Conservation (phyloP, 2,329 filamentous ascomycete genomes). For the Beauveria caledonica region DNA sequence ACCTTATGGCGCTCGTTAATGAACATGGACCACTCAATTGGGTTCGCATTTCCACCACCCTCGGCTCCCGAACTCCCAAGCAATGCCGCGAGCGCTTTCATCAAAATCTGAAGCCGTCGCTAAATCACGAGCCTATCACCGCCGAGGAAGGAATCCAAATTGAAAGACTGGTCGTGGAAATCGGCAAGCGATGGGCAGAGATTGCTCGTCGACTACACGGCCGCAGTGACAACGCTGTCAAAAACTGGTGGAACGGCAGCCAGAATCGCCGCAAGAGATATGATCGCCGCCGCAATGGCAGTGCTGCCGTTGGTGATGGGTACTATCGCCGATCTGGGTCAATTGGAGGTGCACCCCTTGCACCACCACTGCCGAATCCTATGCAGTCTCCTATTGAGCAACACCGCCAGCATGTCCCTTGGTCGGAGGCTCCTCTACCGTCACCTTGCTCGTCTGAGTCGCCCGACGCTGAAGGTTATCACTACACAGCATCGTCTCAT, state of each 20-base stretch:
- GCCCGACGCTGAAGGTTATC: constrained; percentile 61
- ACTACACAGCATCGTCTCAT: constrained; percentile 52
- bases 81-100: constrained; percentile 93
- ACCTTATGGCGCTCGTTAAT: constrained; percentile 62
- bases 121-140: constrained; percentile 68
- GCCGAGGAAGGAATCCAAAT: constrained; percentile 64
- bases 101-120: constrained; percentile 75
- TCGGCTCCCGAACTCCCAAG: constrained; percentile 76
- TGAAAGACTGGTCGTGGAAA: constrained; percentile 64
- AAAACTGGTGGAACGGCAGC: constrained; percentile 97
- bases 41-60: constrained; percentile 73
- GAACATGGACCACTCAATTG: constrained; percentile 75
- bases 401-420: constrained; percentile 17
- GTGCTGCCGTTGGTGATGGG: constrained; percentile 13
- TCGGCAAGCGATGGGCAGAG: constrained; percentile 88
- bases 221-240: constrained; percentile 89
- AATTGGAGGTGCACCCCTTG: constrained; percentile 10
- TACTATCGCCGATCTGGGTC: neutral
- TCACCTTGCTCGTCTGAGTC: constrained; percentile 33
- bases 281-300: constrained; percentile 29
- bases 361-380: constrained; percentile 16
- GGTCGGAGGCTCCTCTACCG: constrained; percentile 26
- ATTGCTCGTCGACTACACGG: constrained; percentile 76
- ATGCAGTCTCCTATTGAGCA: constrained; percentile 13
- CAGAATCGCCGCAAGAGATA: constrained; percentile 67